Conservation (phyloP, 1,284 basidiomycete genomes). For the Ustilago vetiveriae region DNA sequence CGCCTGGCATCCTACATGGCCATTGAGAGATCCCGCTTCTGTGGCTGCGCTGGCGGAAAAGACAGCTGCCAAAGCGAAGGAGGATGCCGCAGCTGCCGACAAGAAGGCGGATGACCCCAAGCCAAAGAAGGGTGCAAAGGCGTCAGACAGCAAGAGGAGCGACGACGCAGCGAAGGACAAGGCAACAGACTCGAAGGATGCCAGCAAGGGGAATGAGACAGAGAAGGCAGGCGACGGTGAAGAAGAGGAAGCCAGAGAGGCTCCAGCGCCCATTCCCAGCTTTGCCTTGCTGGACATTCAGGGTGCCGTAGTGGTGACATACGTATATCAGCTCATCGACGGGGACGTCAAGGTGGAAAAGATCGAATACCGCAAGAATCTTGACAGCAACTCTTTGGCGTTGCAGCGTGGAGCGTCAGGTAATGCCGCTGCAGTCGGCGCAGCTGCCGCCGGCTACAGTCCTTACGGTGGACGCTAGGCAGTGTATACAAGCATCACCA, state of each 20-base stretch:
- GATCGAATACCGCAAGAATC: constrained; percentile 63
- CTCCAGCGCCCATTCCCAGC: constrained; percentile 49
- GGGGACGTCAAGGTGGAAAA: constrained; percentile 67
- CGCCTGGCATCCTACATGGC: constrained; percentile 78
- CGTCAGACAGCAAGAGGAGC: constrained; percentile 21
- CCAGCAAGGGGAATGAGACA: constrained; percentile 3
- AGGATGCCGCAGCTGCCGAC: constrained; percentile 11
- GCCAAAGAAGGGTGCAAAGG: constrained; percentile 19
- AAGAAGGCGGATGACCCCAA: constrained; percentile 25
- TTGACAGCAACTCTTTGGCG: constrained; percentile 43
- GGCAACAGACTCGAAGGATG: constrained; percentile 17
- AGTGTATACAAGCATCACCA: no score
- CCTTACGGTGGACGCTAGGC: constrained; percentile 31
- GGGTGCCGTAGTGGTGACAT: constrained; percentile 63
- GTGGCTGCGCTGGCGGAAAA: constrained; percentile 18
- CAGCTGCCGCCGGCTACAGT: constrained; percentile 20
- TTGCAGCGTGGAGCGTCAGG: constrained; percentile 29
- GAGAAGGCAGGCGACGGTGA: constrained; percentile 8
- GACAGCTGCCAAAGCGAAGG: constrained; percentile 26
- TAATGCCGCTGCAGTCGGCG: constrained; percentile 17
- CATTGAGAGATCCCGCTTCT: constrained; percentile 30
- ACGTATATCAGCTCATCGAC: constrained; percentile 66
- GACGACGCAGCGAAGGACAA: constrained; percentile 28
- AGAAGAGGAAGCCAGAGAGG: constrained; percentile 42
- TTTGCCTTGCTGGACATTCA: constrained; percentile 66